A percentile compares a stretch with the other conserved stretches of the same genome.
These are phyloP conservation scores for Glarea lozoyensis DNA, from an alignment of 495 filamentous ascomycete species.

Conservation along the genomic window DNA sequence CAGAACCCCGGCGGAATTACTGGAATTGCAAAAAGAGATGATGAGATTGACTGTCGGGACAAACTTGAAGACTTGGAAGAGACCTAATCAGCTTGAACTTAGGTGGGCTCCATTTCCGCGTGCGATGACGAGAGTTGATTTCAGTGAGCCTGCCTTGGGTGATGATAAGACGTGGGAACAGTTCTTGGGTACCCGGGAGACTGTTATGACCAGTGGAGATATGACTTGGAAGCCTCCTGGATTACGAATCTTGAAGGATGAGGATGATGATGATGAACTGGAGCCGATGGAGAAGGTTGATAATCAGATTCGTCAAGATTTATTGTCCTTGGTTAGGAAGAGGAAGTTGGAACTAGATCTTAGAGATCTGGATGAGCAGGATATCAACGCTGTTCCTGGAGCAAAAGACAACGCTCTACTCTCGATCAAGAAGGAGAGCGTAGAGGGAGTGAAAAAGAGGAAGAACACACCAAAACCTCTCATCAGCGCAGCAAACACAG, in stretches of 20 bases:
- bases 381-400: neutral
- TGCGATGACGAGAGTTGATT: slow-evolving; percentile 23
- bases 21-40: slow-evolving; percentile 4
- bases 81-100: slow-evolving; percentile 29
- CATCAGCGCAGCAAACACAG: neutral
- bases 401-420: neutral
- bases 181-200: slow-evolving; percentile 19
- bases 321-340: slow-evolving; percentile 15
- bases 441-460: neutral
- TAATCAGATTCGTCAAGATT: slow-evolving; percentile 1
- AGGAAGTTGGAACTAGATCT: slow-evolving; percentile 14
- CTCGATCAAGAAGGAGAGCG: neutral
- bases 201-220: slow-evolving; percentile 24
- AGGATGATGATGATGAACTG: slow-evolving; percentile 38
- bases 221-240: slow-evolving; percentile 41
- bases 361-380: neutral
- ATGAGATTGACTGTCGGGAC: slow-evolving; percentile 5
- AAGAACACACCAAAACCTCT: slow-evolving; percentile 2
- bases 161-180: slow-evolving; percentile 18
- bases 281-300: slow-evolving; percentile 22
- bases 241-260: slow-evolving; percentile 39
- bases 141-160: slow-evolving; percentile 23
- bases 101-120: slow-evolving; percentile 35
- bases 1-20: neutral
- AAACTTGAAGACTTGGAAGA: slow-evolving; percentile 29